phyloP scores from a whole-genome alignment of 2,329 filamentous ascomycete species.

The Akanthomyces muscarius region DNA sequence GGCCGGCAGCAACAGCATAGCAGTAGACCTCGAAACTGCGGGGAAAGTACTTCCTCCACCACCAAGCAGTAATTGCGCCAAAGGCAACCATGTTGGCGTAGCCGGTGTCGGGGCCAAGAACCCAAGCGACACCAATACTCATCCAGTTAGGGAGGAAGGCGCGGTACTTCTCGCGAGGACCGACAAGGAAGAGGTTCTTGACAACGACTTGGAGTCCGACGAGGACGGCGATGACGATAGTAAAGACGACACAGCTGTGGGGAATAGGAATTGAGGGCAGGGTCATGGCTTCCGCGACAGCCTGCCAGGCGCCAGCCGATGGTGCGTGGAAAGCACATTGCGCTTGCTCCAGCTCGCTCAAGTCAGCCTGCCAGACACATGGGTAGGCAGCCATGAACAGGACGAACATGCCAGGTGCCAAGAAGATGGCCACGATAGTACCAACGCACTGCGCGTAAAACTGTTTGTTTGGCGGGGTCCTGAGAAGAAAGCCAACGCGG shows the following conservation, averaged over 20 bases:
- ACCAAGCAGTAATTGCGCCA: conserved; percentile 41
- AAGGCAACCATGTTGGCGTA: conserved; percentile 50
- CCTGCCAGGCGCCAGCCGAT: conserved; percentile 62
- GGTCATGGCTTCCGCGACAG: conserved; percentile 56
- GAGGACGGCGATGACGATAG: conserved; percentile 44
- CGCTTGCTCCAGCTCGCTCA: conserved; percentile 30
- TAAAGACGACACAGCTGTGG: conserved; percentile 45
- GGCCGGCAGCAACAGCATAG: conserved; percentile 52
- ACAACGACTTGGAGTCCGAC: conserved; percentile 42
- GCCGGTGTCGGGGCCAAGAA: conserved; percentile 43
- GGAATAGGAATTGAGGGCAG: conserved; percentile 48
- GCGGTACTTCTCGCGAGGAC: conserved; percentile 43
- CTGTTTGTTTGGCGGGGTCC: conserved; percentile 60
- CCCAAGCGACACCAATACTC: conserved; percentile 49
- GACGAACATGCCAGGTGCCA: conserved; percentile 64
- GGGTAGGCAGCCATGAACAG: conserved; percentile 66
- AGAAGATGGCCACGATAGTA: conserved; percentile 59
- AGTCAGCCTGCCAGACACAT: conserved; percentile 53
- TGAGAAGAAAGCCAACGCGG: conserved; percentile 63
- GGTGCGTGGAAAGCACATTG: conserved; percentile 57
- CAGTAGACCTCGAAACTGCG: conserved; percentile 46
- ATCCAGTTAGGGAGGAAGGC: conserved; percentile 52
- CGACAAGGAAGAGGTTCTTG: conserved; percentile 45
- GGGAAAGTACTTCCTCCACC: conserved; percentile 46
- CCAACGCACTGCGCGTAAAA: conserved; percentile 63